Evolutionary conservation across 108 stramenopile genomes (phyloP).

Genomic region (Mayamaea pseudoterrestris): DNA sequence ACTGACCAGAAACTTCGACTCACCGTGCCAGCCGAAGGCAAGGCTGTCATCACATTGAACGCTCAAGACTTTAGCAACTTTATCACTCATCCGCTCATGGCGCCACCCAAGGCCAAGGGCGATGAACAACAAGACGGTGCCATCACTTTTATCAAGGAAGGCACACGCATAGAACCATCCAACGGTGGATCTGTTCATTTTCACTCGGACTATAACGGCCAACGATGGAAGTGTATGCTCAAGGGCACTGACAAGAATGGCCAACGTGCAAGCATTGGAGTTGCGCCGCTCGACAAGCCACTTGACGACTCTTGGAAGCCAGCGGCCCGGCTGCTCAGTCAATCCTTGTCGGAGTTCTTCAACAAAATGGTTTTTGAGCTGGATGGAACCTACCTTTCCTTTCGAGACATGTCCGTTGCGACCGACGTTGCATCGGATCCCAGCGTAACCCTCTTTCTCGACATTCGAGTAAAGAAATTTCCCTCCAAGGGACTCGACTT

Average conservation of each 20-base stretch:
- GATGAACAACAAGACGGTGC: too few relatives aligned
- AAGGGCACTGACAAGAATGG: conserved; percentile 3
- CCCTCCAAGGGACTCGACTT: conserved; percentile 43
- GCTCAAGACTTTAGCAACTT: conserved; percentile 44
- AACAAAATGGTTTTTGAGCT: conserved; percentile 47
- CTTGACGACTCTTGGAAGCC: too few relatives aligned
- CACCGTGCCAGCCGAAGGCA: conserved; percentile 30
- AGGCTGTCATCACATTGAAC: conserved; percentile 37
- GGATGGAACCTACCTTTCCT: conserved; percentile 45
- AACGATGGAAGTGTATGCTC: conserved; percentile 22
- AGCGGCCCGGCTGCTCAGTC: conserved; percentile 11
- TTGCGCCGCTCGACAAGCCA: background rate
- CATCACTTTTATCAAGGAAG: conserved; percentile 26
- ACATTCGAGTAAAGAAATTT: conserved; percentile 43
- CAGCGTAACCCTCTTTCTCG: conserved; percentile 29
- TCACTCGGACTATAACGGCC: conserved; percentile 12
- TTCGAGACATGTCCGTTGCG: conserved; percentile 30
- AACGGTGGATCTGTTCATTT: conserved; percentile 7
- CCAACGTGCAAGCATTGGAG: conserved; percentile 6
- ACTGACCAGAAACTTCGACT: conserved; percentile 29
- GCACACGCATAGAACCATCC: background rate
- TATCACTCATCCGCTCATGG: conserved; percentile 42
- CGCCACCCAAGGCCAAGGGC: conserved; percentile 23
- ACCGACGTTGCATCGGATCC: conserved; percentile 27
- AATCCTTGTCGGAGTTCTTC: conserved; percentile 29